Evolutionary conservation across 2,329 filamentous ascomycete species (phyloP).

Genomic region (Phaeoacremonium minimum): DNA sequence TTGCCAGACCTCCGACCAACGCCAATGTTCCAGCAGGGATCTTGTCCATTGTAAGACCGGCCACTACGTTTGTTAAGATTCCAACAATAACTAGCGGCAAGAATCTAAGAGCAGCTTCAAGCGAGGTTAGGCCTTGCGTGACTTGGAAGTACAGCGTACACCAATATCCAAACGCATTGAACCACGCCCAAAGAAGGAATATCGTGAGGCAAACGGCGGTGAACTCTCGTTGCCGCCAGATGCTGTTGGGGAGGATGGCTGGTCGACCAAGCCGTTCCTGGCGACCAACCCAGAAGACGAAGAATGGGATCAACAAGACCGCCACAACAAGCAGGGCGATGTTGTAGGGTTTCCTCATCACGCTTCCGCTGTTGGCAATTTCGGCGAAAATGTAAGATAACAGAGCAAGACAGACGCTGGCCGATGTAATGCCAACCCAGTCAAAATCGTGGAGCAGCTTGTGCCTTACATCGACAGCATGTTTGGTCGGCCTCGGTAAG

Average conservation of each 20-base stretch:
- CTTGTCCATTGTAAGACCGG: constrained; percentile 33
- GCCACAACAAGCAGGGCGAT: constrained; percentile 38
- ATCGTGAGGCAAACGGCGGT: constrained; percentile 48
- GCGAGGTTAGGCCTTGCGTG: constrained; percentile 35
- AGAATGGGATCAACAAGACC: constrained; percentile 37
- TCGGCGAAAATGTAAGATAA: constrained; percentile 45
- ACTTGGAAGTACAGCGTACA: constrained; percentile 45
- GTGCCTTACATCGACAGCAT: constrained; percentile 16
- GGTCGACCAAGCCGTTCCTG: constrained; percentile 42
- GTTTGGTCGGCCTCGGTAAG: constrained; percentile 26
- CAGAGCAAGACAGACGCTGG: constrained; percentile 39
- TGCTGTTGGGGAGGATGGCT: constrained; percentile 54
- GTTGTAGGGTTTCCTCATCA: constrained; percentile 33
- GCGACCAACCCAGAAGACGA: constrained; percentile 49
- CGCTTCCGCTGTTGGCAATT: constrained; percentile 28
- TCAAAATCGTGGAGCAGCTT: constrained; percentile 37
- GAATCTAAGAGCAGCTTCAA: constrained; percentile 41
- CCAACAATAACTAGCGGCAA: constrained; percentile 27
- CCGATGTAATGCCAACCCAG: constrained; percentile 44
- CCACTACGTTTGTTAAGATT: constrained; percentile 13
- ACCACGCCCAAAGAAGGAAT: constrained; percentile 37
- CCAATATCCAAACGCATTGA: constrained; percentile 38
- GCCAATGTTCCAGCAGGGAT: too few species aligned
- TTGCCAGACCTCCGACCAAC: constrained; percentile 36
- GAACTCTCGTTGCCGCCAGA: constrained; percentile 54